Percentiles rank a stretch among this genome's conserved stretches.
Conservation (phyloP, 1,284 basidiomycete species). For the Sporisorium graminicola region DNA sequence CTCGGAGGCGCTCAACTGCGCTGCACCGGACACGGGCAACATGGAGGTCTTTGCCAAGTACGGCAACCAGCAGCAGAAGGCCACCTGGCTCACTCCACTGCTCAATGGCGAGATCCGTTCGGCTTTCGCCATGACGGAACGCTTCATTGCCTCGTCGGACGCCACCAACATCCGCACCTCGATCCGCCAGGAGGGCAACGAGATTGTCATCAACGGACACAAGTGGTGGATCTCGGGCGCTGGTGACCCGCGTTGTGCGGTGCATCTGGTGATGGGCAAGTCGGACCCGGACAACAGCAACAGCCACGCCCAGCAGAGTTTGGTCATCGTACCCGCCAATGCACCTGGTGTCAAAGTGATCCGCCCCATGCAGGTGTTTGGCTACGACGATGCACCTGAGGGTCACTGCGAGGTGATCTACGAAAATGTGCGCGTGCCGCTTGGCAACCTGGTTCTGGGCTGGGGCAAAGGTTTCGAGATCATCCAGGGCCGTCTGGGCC, state of each 20-base stretch:
- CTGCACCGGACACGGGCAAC: slow-evolving; percentile 89
- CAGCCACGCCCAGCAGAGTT: slow-evolving; percentile 86
- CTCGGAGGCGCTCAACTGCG: slow-evolving; percentile 89
- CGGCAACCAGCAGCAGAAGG: slow-evolving; percentile 87
- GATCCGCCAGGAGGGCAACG: slow-evolving; percentile 84
- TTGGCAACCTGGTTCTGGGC: slow-evolving; percentile 85
- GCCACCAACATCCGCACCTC: slow-evolving; percentile 95
- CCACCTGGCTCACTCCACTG: slow-evolving; percentile 88
- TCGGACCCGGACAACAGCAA: slow-evolving; percentile 81
- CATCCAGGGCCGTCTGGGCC: slow-evolving; percentile 95
- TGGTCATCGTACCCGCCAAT: slow-evolving; percentile 91
- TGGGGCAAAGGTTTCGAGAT: slow-evolving; percentile 97
- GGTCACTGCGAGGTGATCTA: slow-evolving; percentile 96
- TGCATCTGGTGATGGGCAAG: slow-evolving; percentile 95
- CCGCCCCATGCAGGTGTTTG: slow-evolving; percentile 84
- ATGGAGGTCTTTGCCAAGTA: slow-evolving; percentile 93
- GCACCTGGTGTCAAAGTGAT: slow-evolving; percentile 88
- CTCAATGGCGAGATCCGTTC: slow-evolving; percentile 93
- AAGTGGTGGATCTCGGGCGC: slow-evolving; percentile 99
- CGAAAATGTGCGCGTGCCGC: slow-evolving; percentile 89
- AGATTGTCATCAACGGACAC: slow-evolving; percentile 94
- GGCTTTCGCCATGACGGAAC: slow-evolving; percentile 71
- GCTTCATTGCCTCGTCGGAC: slow-evolving; percentile 84
- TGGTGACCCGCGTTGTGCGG: slow-evolving; percentile 87
- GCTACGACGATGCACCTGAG: slow-evolving; percentile 70